phyloP scores from a whole-genome alignment of 208 protist genomes.

The Crithidia acanthocephali region DNA sequence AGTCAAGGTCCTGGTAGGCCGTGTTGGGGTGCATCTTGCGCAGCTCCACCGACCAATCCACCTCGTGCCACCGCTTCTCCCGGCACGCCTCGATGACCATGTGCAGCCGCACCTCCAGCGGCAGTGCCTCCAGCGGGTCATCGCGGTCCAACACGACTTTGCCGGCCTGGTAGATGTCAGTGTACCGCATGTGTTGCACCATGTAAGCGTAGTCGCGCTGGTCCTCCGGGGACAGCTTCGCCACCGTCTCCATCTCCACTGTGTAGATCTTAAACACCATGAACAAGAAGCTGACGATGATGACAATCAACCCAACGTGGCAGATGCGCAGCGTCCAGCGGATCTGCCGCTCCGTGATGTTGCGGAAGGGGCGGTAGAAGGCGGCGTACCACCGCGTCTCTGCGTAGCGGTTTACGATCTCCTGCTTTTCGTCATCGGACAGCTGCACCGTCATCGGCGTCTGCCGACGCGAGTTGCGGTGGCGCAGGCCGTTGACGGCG shows the following conservation, averaged over 20 bases:
- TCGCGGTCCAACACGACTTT: conserved; percentile 58
- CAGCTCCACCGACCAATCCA: conserved; percentile 69
- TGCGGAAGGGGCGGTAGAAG: conserved; percentile 53
- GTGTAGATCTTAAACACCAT: conserved; percentile 48
- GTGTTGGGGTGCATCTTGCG: conserved; percentile 51
- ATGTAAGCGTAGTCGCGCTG: conserved; percentile 70
- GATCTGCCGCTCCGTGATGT: conserved; percentile 57
- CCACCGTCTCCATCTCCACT: conserved; percentile 55
- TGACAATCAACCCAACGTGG: conserved; percentile 24
- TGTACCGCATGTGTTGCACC: conserved; percentile 70
- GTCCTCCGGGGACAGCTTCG: conserved; percentile 58
- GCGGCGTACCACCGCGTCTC: conserved; percentile 56
- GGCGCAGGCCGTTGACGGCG: conserved; percentile 38
- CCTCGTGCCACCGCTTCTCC: conserved; percentile 49
- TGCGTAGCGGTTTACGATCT: conserved; percentile 62
- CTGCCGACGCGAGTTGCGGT: conserved; percentile 25
- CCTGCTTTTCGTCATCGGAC: conserved; percentile 58
- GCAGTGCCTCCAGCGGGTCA: conserved; percentile 74
- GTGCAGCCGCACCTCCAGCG: conserved; percentile 54
- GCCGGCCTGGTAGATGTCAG: conserved; percentile 57
- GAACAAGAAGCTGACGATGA: conserved; percentile 4
- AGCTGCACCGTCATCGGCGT: conserved; percentile 45
- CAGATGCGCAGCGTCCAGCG: conserved; percentile 46
- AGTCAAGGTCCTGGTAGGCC: conserved; percentile 53
- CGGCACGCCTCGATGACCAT: conserved; percentile 63